Conservation (phyloP, 2,329 filamentous ascomycete genomes). For the Colletotrichum theobromicola region DNA sequence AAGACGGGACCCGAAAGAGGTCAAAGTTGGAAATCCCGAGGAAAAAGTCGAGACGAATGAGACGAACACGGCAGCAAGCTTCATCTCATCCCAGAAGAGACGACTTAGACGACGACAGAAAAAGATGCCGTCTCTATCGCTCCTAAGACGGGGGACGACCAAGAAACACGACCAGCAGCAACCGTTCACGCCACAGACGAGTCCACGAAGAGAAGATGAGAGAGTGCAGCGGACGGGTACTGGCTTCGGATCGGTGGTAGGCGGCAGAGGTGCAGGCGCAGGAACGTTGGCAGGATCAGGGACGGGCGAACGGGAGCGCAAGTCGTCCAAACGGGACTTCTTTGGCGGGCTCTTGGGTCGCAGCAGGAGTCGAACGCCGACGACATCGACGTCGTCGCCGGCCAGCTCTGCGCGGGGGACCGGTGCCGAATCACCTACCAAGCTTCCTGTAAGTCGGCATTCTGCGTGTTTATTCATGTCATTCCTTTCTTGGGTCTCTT, state of each 20-base stretch:
- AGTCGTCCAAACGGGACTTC: constrained; percentile 35
- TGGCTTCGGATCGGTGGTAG: not conserved
- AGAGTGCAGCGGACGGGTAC: not conserved
- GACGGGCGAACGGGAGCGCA: constrained; percentile 22
- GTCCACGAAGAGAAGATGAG: not conserved
- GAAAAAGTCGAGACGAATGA: constrained; percentile 1
- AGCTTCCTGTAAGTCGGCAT: constrained; percentile 12
- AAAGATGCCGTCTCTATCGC: constrained; percentile 37
- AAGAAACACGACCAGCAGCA: constrained; percentile 25
- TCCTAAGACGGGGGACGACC: constrained; percentile 28
- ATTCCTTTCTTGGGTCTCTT: not conserved
- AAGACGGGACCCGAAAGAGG: not conserved
- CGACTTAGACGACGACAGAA: not conserved
- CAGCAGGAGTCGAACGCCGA: constrained; percentile 20
- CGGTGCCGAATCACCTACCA: constrained; percentile 16
- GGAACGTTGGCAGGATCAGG: not conserved
- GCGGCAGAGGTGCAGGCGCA: not conserved
- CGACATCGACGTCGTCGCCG: not conserved
- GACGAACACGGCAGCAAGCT: not conserved
- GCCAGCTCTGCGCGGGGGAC: constrained; percentile 1
- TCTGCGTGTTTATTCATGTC: not conserved
- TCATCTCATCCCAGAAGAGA: not conserved
- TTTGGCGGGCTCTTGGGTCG: constrained; percentile 33
- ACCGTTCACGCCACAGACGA: not conserved
- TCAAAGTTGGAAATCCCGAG: not conserved